These are phyloP conservation scores for Naegleria fowleri DNA, from an alignment of 208 protist species.

Conservation along the genomic window DNA sequence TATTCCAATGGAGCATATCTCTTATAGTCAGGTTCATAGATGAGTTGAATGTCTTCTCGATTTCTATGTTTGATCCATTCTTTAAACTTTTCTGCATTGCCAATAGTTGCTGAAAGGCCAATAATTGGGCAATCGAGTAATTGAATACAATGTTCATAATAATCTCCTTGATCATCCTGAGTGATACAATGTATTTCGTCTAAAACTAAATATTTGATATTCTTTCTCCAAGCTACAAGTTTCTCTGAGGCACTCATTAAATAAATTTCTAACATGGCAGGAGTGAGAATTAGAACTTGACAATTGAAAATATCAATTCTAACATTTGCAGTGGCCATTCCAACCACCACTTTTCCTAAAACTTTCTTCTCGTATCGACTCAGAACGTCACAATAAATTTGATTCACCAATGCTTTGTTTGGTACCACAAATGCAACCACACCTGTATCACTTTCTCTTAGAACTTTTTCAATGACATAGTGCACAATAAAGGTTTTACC, in stretches of 20 bases:
- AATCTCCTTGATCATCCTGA: not conserved
- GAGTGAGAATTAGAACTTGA: slow-evolving; percentile 15
- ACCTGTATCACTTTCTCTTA: not conserved
- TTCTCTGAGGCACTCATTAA: not conserved
- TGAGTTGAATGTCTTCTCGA: not conserved
- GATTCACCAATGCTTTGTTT: not conserved
- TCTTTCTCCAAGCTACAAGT: not conserved
- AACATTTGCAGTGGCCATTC: not conserved
- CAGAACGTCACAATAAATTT: not conserved
- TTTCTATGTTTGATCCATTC: not conserved
- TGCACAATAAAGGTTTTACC: slow-evolving; percentile 25
- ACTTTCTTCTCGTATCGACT: not conserved
- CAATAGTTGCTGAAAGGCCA: slow-evolving; percentile 27
- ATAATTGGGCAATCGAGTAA: slow-evolving; percentile 26
- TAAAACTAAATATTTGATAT: slow-evolving; percentile 5
- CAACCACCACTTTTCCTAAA: not conserved
- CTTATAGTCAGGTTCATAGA: not conserved
- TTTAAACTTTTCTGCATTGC: slow-evolving; percentile 13
- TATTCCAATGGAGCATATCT: not conserved
- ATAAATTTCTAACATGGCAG: slow-evolving; percentile 16
- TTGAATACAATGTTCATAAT: not conserved
- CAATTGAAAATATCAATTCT: not conserved
- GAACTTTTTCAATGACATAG: not conserved
- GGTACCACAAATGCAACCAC: not conserved
- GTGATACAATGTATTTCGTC: slow-evolving; percentile 26